Evolutionary conservation across 306 rosid genomes (phyloP).

Genomic region (Pyrus bretschneideri): DNA sequence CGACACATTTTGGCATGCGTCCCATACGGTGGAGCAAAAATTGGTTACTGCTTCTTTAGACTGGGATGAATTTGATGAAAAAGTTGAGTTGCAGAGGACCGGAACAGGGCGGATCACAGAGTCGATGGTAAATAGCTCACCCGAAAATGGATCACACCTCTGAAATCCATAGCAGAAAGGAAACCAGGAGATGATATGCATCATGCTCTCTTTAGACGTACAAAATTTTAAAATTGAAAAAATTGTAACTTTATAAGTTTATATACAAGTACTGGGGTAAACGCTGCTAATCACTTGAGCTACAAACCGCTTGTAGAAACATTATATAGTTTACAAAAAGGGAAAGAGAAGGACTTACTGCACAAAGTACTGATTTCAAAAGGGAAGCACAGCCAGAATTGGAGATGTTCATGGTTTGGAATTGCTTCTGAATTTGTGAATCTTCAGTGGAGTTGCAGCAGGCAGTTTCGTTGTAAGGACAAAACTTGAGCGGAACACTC

Average conservation of each 20-base stretch:
- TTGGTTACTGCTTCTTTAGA: constrained; percentile 38
- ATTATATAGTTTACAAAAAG: neutral
- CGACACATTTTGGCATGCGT: constrained; percentile 66
- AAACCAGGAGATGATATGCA: constrained; percentile 4
- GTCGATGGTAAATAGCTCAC: constrained; percentile 47
- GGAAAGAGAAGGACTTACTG: constrained; percentile 41
- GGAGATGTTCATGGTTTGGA: constrained; percentile 60
- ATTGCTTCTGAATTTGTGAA: constrained; percentile 51
- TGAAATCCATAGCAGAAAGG: constrained; percentile 13
- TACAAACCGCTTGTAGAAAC: neutral
- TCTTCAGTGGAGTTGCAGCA: constrained; percentile 83
- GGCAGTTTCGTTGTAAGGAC: constrained; percentile 69
- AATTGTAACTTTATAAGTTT: neutral
- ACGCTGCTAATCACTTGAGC: neutral
- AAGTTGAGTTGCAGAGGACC: constrained; percentile 69
- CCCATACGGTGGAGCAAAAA: constrained; percentile 76
- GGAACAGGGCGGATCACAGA: constrained; percentile 68
- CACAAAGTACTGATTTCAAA: constrained; percentile 74
- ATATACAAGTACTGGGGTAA: neutral
- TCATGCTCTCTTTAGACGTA: neutral
- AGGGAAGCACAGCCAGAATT: constrained; percentile 59
- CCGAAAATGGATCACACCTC: constrained; percentile 93
- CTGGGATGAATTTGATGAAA: constrained; percentile 58
- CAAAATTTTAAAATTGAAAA: neutral
- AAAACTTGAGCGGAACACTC: constrained; percentile 50